Evolutionary conservation across 1,284 basidiomycete species (phyloP).

Genomic region (Microbotryum violaceum): DNA sequence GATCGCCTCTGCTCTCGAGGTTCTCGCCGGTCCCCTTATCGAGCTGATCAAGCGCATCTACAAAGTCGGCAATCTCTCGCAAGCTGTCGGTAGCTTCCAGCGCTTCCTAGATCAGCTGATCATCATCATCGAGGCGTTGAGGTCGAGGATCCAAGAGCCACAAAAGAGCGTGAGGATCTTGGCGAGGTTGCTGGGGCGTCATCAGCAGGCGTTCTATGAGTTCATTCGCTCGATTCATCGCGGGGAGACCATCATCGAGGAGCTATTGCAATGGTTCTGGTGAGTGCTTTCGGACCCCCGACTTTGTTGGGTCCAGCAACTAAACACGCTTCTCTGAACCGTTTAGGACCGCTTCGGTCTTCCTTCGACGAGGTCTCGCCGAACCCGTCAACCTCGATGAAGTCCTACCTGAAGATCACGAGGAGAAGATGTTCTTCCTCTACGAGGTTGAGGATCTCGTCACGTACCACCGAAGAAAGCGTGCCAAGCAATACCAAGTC

Average conservation of each 20-base stretch:
- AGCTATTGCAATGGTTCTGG: constrained; percentile 33
- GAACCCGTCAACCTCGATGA: constrained; percentile 24
- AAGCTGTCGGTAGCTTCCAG: constrained; percentile 26
- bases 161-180: constrained; percentile 80
- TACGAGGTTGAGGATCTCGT: constrained; percentile 27
- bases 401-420: constrained; percentile 6
- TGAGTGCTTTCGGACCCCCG: not conserved
- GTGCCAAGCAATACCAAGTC: constrained; percentile 9
- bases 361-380: constrained; percentile 25
- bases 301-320: no score
- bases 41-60: constrained; percentile 30
- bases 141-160: constrained; percentile 53
- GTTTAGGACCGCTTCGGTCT: constrained; percentile 18
- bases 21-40: constrained; percentile 27
- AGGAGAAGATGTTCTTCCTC: constrained; percentile 21
- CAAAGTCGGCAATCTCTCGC: constrained; percentile 23
- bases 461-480: constrained; percentile 17
- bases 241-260: constrained; percentile 32
- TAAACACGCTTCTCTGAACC: not conserved
- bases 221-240: constrained; percentile 93
- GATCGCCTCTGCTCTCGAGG: constrained; percentile 27
- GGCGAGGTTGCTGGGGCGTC: constrained; percentile 81
- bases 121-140: constrained; percentile 24
- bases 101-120: constrained; percentile 33
- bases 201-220: constrained; percentile 87